Conservation (phyloP, 2,329 filamentous ascomycete genomes). For the Parascedosporium putredinis region DNA sequence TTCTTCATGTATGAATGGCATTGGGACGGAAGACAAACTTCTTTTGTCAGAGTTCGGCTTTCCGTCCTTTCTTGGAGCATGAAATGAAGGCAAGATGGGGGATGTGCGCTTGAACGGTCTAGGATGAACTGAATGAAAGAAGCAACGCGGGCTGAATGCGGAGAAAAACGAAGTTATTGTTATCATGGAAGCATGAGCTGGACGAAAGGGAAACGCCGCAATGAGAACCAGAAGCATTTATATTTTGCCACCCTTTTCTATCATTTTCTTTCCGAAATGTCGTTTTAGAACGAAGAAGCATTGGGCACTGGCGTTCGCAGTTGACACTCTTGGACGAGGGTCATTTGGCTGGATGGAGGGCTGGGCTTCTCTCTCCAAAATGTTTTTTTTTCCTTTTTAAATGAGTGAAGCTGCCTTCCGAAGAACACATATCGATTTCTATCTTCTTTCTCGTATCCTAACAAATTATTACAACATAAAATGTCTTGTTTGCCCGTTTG, state of each 20-base stretch:
- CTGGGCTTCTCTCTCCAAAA: not conserved
- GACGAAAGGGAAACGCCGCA: not conserved
- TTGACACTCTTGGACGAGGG: not conserved
- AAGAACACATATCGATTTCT: too few relatives aligned
- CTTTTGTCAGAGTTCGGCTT: too few relatives aligned
- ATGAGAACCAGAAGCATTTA: constrained; percentile 1
- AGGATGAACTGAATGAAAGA: not conserved
- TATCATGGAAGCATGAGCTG: not conserved
- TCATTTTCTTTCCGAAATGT: not conserved
- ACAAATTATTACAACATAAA: constrained; percentile 13
- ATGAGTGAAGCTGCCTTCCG: constrained; percentile 7
- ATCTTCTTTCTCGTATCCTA: constrained; percentile 11
- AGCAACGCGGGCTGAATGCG: not conserved
- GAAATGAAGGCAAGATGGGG: not conserved
- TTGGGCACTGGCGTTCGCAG: not conserved
- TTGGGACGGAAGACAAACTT: not conserved
- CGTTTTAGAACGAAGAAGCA: not conserved
- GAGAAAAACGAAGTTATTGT: not conserved
- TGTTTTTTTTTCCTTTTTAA: too few relatives aligned
- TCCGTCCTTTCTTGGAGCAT: not conserved
- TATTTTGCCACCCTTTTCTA: constrained; percentile 2
- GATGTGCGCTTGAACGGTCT: not conserved
- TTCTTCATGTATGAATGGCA: constrained; percentile 2
- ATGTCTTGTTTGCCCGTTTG: not conserved
- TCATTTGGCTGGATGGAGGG: not conserved